Evolutionary conservation across 768 basidiomycete species (phyloP), one percentile per base, ranked within the genome.

Genomic region (Collybia nuda): DNA sequence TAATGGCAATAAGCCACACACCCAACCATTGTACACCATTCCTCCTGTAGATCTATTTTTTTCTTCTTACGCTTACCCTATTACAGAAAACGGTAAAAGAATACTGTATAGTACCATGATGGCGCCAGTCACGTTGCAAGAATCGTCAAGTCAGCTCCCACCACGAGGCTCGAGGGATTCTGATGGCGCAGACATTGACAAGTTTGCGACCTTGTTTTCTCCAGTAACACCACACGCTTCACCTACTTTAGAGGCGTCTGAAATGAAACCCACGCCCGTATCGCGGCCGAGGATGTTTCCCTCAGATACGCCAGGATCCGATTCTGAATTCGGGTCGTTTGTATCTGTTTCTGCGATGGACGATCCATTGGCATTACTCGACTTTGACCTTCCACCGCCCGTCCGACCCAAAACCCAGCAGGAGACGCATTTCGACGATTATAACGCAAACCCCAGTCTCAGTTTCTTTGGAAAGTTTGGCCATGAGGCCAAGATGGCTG

Each of bases 401-500:
- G n/a, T 9, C 22, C 24, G 21, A 5, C 17, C 46, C 17, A 18
- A 9, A 21, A 14, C 36, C 37, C n/a, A 5, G n/a, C 23, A 47
- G 7, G 46, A 5, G 9, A 23, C 36, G 14, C 9, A 39, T 38
- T 8, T 15, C 15, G 46, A 38, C 7, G n/a, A 17, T 17, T 37
- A 26, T 48, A 52, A 14, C 40, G 50, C 53, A 39, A 67, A 67
- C 41, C 44, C 68, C 8, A 78, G 70, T 26, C 63, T 77, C 23
- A 67, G 62, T 28, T 88, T 87, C 63, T 86, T 88, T 60, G 82
- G 81, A 50, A 69, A 71, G 40, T 85, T 89, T 49, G 76, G 77
- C 2, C 71, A 79, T 43, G 75, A 74, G 28, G 85, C 87, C 9
- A 83, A 75, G 58, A 67, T 67, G 0, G 77, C 82, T 8, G 73